phyloP scores from a whole-genome alignment of 176 grass and related monocot genomes.

The Zea luxurians region DNA sequence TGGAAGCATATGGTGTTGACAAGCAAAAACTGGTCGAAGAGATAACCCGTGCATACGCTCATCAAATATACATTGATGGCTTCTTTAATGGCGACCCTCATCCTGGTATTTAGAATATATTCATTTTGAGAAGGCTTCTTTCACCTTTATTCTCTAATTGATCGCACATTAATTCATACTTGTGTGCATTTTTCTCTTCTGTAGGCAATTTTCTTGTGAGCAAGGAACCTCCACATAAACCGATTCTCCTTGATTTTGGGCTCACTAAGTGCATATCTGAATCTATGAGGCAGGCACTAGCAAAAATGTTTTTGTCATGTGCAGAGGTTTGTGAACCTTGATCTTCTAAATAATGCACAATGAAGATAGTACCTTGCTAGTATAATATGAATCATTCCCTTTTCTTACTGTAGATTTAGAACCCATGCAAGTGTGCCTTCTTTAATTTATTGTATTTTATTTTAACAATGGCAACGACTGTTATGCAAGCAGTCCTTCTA shows the following conservation, averaged over 20 bases:
- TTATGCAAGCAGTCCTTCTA: no score
- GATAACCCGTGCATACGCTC: slow-evolving; percentile 95
- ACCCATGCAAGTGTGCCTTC: slow-evolving; percentile 13
- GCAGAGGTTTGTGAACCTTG: slow-evolving; percentile 63
- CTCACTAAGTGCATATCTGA: slow-evolving; percentile 82
- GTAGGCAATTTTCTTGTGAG: slow-evolving; percentile 97
- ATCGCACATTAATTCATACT: slow-evolving; percentile 9
- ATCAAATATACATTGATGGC: slow-evolving; percentile 97
- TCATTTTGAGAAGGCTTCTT: slow-evolving; percentile 23
- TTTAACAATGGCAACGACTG: no score
- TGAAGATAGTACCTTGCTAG: slow-evolving; percentile 9
- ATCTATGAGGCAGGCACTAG: slow-evolving; percentile 83
- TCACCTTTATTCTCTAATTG: slow-evolving; percentile 6
- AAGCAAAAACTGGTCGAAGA: slow-evolving; percentile 94
- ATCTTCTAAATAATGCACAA: slow-evolving; percentile 38
- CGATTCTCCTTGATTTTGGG: slow-evolving; percentile 98
- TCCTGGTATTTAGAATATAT: slow-evolving; percentile 62
- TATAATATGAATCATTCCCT: slow-evolving; percentile 14
- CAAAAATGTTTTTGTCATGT: slow-evolving; percentile 97
- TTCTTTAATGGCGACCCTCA: slow-evolving; percentile 99
- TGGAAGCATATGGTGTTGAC: slow-evolving; percentile 82
- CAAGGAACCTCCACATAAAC: slow-evolving; percentile 84
- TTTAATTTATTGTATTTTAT: neutral
- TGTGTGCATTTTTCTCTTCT: slow-evolving; percentile 21
- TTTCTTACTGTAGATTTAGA: slow-evolving; percentile 19